Evolutionary conservation across 1,139 yeast species (phyloP).

Genomic region (Pichia norvegensis): DNA sequence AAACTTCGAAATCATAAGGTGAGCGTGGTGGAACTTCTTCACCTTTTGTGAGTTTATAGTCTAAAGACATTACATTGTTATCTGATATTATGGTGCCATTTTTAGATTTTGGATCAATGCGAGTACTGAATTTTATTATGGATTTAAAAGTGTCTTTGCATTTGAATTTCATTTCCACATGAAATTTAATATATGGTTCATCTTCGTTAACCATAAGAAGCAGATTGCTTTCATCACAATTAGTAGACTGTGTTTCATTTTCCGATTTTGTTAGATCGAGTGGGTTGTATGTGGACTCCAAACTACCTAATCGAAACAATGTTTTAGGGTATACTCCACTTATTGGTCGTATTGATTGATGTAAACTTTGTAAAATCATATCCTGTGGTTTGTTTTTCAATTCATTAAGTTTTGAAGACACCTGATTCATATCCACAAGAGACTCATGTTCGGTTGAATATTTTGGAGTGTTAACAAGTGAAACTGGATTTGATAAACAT

Average conservation of each 20-base stretch:
- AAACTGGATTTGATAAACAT: constrained; percentile 10
- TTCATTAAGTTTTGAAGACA: constrained; percentile 12
- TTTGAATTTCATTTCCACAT: constrained; percentile 17
- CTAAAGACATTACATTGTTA: constrained; percentile 12
- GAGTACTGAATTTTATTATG: constrained; percentile 8
- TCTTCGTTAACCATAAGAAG: constrained; percentile 23
- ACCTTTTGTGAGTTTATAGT: constrained; percentile 18
- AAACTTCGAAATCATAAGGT: constrained; percentile 24
- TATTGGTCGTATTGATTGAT: neutral
- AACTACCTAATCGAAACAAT: constrained; percentile 18
- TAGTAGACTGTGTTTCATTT: neutral
- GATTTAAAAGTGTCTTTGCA: neutral
- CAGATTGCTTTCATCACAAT: constrained; percentile 2
- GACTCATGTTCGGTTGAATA: neutral
- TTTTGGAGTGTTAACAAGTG: constrained; percentile 3
- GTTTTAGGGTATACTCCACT: constrained; percentile 2
- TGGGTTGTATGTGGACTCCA: constrained; percentile 19
- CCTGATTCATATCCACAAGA: constrained; percentile 12
- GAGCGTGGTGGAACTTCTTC: constrained; percentile 20
- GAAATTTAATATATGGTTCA: constrained; percentile 19
- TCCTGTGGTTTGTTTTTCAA: neutral
- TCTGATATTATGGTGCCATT: constrained; percentile 10
- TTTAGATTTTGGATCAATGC: constrained; percentile 3
- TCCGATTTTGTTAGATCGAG: constrained; percentile 8
- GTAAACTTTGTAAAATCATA: constrained; percentile 4